A percentile compares a stretch with the other conserved stretches of the same genome.
Evolutionary conservation across 257 asterid genomes (phyloP).

Genomic region (Solanum bukasovii): DNA sequence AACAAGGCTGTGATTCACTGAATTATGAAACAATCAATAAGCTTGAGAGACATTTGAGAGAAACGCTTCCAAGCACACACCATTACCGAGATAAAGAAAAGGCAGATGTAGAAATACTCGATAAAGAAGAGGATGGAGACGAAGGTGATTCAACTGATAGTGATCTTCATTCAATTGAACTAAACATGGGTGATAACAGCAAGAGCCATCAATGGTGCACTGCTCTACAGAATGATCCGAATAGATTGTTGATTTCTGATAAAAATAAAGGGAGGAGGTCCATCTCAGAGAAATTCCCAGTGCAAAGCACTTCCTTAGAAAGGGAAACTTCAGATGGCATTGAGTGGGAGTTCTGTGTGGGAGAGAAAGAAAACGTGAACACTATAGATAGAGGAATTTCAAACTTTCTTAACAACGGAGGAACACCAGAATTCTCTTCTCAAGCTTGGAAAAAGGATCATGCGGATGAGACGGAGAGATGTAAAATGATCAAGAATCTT

Average conservation of each 20-base stretch:
- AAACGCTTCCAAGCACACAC: constrained; percentile 43
- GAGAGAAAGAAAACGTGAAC: constrained; percentile 9
- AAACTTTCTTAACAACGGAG: constrained; percentile 21
- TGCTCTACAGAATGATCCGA: constrained; percentile 15
- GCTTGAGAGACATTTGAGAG: constrained; percentile 60
- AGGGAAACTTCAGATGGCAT: constrained; percentile 31
- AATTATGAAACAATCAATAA: constrained; percentile 57
- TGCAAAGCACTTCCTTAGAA: constrained; percentile 23
- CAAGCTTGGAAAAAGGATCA: constrained; percentile 39
- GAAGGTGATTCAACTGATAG: constrained; percentile 28
- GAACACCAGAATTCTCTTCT: constrained; percentile 37
- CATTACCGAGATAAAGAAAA: constrained; percentile 21
- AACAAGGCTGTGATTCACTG: constrained; percentile 42
- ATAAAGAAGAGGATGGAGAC: constrained; percentile 14
- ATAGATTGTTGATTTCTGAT: constrained; percentile 20
- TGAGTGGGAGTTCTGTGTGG: constrained; percentile 41
- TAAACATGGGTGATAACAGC: constrained; percentile 33
- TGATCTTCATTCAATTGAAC: constrained; percentile 52
- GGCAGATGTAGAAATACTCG: constrained; percentile 4
- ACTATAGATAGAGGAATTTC: background rate
- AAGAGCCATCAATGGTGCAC: constrained; percentile 49
- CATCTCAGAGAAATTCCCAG: constrained; percentile 21
- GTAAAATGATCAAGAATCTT: constrained; percentile 70
- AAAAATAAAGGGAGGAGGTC: constrained; percentile 37
- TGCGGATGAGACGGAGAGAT: constrained; percentile 68